Evolutionary conservation across 2,329 filamentous ascomycete species (phyloP), one percentile per base, ranked within the genome.

Genomic region (Colletotrichum cordylinicola): DNA sequence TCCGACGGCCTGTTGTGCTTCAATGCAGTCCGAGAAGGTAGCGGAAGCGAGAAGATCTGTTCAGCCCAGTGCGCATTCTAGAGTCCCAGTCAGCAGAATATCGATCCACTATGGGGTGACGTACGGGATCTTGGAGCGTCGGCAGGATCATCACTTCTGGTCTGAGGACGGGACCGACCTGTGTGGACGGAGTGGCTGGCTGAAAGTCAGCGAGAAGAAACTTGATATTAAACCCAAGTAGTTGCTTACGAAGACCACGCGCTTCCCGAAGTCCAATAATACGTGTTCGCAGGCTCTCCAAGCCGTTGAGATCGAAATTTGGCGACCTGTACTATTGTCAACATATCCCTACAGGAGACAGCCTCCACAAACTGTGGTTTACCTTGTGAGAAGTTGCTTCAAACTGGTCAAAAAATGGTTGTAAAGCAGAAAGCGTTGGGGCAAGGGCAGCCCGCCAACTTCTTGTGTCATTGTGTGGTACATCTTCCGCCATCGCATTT

Each of bases 1-100:
- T 82, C 84, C 3, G 88, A 91, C 5, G 65, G 27, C 39, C 56
- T 77, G 39, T 21, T 70, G 64, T 87, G 84, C 78, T 86, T 88
- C 67, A 92, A 82, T 7, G 86, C 84, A 6, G 90, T 91, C 15
- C 87, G 85, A 13, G 87, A 87, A 1, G 90, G 86, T 52, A 91
- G 82, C 0, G 89, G 88, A 24, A 88, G 84, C 1, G 89, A 89
- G 77, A 93, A 93, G 29, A 93, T 91, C 55, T 90, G 87, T 78
- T 92, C 88, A 8, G 91, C 90, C 91, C 91, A 93, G 79, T 93
- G 91, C 6, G 86, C 82, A 66, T 84, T 84, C 90, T 92, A 62
- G 43, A 21, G 27, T n/a, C 27, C 10, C 21, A 27, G 31, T 75
- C 18, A 67, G 71, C n/a, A 43, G 15, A 37, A 8, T 15, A 27